Evolutionary conservation across 129 eudicot species (phyloP).

Genomic region (Cynara cardunculus): DNA sequence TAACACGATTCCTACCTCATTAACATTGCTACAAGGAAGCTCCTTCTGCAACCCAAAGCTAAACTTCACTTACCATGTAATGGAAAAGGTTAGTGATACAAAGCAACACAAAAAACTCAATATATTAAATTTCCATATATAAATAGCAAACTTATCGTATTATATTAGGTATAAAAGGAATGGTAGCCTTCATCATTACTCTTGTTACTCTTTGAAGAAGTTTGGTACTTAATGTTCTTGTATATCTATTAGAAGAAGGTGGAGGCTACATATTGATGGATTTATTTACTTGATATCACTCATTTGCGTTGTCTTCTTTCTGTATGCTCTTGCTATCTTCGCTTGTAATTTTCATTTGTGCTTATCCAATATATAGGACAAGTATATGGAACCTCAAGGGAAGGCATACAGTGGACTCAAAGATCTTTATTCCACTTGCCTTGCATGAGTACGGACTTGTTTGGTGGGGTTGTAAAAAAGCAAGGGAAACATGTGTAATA

Average conservation of each 20-base stretch:
- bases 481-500: not conserved
- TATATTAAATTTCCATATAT: not conserved
- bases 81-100: not conserved
- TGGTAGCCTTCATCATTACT: not conserved
- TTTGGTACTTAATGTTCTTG: not conserved
- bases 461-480: not conserved
- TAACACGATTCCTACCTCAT: not conserved
- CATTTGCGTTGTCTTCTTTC: not conserved
- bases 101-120: too few species aligned
- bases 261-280: not conserved
- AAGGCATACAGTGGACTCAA: not conserved
- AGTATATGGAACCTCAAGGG: not conserved
- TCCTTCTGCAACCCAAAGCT: not conserved
- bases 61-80: constrained; percentile 13
- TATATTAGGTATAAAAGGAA: constrained; percentile 12
- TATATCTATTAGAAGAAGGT: not conserved
- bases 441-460: not conserved
- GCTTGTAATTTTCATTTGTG: not conserved
- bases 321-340: constrained; percentile 19
- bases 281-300: constrained; percentile 5
- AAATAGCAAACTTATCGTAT: constrained; percentile 8
- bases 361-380: not conserved
- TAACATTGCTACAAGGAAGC: constrained; percentile 2
- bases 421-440: not conserved
- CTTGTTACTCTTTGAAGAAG: not conserved